Conservation (phyloP, 768 basidiomycete species). For the Collybiopsis confluens region DNA sequence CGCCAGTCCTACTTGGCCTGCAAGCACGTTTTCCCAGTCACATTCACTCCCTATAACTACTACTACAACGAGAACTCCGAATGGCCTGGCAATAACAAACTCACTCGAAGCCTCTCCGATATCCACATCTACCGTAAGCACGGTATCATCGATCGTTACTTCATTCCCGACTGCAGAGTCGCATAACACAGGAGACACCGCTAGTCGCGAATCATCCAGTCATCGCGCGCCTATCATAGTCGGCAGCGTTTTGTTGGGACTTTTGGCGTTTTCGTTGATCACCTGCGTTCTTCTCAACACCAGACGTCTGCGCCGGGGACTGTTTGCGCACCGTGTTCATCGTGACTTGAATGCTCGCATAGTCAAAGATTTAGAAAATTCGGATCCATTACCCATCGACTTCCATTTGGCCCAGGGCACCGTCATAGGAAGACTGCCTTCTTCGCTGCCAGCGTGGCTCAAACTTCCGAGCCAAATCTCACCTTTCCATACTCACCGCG, state of each 20-base stretch:
- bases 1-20: background rate
- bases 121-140: background rate
- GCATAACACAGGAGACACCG: background rate
- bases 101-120: background rate
- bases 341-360: background rate
- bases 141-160: background rate
- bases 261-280: background rate
- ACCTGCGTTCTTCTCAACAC: conserved; percentile 3
- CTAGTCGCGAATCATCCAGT: background rate
- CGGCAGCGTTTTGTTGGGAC: background rate
- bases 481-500: conserved; percentile 5
- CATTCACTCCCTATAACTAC: background rate
- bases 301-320: background rate
- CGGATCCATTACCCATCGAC: background rate
- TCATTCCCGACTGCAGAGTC: background rate
- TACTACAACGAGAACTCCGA: background rate
- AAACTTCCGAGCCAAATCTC: conserved; percentile 8
- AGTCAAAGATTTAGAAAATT: background rate
- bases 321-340: background rate
- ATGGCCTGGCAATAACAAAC: background rate
- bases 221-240: background rate
- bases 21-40: background rate
- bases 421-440: background rate
- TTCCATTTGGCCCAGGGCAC: background rate
- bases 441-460: background rate